Conservation (phyloP, 2,329 filamentous ascomycete genomes). For the Fusarium robinianum region DNA sequence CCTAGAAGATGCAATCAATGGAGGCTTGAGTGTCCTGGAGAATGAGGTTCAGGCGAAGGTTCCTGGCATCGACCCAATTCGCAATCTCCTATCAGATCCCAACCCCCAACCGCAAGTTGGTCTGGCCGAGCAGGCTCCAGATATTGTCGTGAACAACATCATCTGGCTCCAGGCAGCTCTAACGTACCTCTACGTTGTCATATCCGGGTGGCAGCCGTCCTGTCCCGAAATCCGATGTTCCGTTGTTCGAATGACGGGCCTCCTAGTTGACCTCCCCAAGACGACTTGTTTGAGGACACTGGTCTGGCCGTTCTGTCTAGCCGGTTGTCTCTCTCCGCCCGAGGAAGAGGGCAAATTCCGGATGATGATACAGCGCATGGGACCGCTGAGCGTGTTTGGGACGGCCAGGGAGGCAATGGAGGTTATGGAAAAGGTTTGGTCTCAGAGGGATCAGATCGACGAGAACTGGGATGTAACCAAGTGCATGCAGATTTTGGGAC, state of each 20-base stretch:
- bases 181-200: constrained; percentile 53
- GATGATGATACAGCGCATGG: constrained; percentile 46
- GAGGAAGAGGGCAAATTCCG: constrained; percentile 50
- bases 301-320: constrained; percentile 50
- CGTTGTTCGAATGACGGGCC: constrained; percentile 41
- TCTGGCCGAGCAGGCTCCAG: constrained; percentile 27
- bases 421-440: constrained; percentile 55
- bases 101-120: constrained; percentile 30
- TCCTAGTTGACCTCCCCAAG: constrained; percentile 41
- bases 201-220: constrained; percentile 56
- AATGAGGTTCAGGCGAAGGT: constrained; percentile 9
- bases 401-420: constrained; percentile 49
- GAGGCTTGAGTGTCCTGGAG: constrained; percentile 40
- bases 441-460: constrained; percentile 44
- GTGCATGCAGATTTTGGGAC: constrained; percentile 48
- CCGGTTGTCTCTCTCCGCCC: constrained; percentile 46
- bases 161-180: constrained; percentile 56
- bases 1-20: constrained; percentile 46
- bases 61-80: constrained; percentile 9
- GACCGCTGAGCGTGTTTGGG: constrained; percentile 51
- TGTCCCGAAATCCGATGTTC: constrained; percentile 46
- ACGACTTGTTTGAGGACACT: constrained; percentile 43
- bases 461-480: constrained; percentile 51
- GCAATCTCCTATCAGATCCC: constrained; percentile 28
- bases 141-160: constrained; percentile 39